These are phyloP conservation scores for Russula olivacea DNA, from an alignment of 768 basidiomycete species.

Conservation along the genomic window DNA sequence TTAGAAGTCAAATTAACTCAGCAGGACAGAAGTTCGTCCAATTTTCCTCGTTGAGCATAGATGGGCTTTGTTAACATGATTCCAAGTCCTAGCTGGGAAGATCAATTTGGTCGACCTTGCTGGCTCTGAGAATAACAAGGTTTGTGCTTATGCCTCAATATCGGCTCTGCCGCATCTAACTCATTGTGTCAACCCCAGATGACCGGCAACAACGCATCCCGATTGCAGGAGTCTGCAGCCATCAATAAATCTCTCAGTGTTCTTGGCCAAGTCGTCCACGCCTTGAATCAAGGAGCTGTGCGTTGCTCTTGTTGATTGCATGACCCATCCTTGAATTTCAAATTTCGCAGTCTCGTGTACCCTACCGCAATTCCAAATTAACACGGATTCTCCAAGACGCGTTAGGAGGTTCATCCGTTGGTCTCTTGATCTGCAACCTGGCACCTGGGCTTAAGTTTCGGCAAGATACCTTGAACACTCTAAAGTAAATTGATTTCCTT, in stretches of 20 bases:
- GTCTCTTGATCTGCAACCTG: slow-evolving; percentile 80
- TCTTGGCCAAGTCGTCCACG: slow-evolving; percentile 83
- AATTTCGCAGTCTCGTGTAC: slow-evolving; percentile 58
- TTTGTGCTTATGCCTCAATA: slow-evolving; percentile 26
- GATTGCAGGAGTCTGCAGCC: slow-evolving; percentile 83
- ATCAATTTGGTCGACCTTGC: slow-evolving; percentile 87
- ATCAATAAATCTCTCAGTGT: slow-evolving; percentile 89
- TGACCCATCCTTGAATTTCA: not conserved
- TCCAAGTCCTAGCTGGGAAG: slow-evolving; percentile 55
- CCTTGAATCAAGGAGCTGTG: slow-evolving; percentile 67
- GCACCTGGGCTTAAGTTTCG: slow-evolving; percentile 78
- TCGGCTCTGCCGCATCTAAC: not conserved
- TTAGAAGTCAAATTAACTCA: slow-evolving; percentile 56
- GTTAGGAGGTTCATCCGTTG: slow-evolving; percentile 73
- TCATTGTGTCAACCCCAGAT: slow-evolving; percentile 34
- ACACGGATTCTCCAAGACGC: slow-evolving; percentile 89
- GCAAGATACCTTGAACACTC: slow-evolving; percentile 83
- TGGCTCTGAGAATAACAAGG: slow-evolving; percentile 89
- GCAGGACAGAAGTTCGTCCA: slow-evolving; percentile 47
- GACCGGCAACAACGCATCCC: slow-evolving; percentile 80
- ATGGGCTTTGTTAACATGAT: not conserved
- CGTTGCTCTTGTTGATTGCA: slow-evolving; percentile 26
- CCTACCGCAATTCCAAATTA: slow-evolving; percentile 85
- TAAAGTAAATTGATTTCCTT: slow-evolving; percentile 53
- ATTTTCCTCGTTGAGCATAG: not conserved